Evolutionary conservation across 2,329 filamentous ascomycete genomes (phyloP).

Genomic region (Zymoseptoria passerinii): DNA sequence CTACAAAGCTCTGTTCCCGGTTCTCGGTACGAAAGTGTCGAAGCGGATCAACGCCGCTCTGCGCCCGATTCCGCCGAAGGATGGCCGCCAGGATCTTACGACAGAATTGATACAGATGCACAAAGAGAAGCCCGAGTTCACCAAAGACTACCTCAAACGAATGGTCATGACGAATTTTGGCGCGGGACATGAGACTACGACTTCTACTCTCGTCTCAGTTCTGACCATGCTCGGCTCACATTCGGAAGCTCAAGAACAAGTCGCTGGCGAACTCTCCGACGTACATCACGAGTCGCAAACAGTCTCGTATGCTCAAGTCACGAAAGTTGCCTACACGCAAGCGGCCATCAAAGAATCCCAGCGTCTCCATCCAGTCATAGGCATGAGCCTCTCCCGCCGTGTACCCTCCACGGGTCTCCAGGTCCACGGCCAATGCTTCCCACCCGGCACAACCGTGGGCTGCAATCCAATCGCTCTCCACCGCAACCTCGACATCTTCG

Average conservation of each 20-base stretch:
- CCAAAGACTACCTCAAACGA: slow-evolving; percentile 9
- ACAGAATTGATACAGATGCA: slow-evolving; percentile 11
- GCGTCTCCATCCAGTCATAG: slow-evolving; percentile 38
- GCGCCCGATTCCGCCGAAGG: slow-evolving; percentile 4
- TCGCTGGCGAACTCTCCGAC: not conserved
- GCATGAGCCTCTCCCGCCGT: slow-evolving; percentile 33
- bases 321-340: slow-evolving; percentile 33
- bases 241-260: not conserved
- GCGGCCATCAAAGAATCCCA: slow-evolving; percentile 39
- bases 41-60: slow-evolving; percentile 10
- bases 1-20: slow-evolving; percentile 11
- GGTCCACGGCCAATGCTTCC: slow-evolving; percentile 30
- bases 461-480: slow-evolving; percentile 30
- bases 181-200: slow-evolving; percentile 15
- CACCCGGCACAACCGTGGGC: slow-evolving; percentile 25
- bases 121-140: slow-evolving; percentile 13
- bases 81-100: slow-evolving; percentile 7
- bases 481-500: slow-evolving; percentile 25
- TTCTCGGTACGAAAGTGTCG: slow-evolving; percentile 9
- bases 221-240: slow-evolving; percentile 10
- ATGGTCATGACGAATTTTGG: slow-evolving; percentile 17
- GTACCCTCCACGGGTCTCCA: slow-evolving; percentile 31
- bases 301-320: slow-evolving; percentile 19
- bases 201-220: slow-evolving; percentile 7
- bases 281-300: not conserved